A percentile compares a stretch with the other conserved stretches of the same genome.
Conservation (phyloP, 371 early-diverging fungal species). For the Mortierella sp. region DNA sequence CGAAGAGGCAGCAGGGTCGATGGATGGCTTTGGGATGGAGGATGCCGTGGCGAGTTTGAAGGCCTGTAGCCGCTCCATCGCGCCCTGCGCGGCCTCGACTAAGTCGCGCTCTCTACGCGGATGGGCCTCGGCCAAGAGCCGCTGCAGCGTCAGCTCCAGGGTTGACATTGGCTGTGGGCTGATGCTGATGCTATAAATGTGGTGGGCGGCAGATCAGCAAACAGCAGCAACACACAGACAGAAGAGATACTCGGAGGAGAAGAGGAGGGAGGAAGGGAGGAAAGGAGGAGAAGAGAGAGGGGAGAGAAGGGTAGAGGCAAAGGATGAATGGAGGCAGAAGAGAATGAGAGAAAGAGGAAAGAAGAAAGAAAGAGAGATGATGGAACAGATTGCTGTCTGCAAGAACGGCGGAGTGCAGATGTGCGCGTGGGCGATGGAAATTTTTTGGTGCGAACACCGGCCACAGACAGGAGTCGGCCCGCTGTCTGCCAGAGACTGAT, state of each 20-base stretch:
- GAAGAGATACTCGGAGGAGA: not conserved
- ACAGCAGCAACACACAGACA: not conserved
- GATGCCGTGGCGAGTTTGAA: constrained; percentile 41
- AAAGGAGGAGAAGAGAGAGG: not conserved
- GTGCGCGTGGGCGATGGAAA: not conserved
- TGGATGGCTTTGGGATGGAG: constrained; percentile 41
- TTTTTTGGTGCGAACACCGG: not conserved
- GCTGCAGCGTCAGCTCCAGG: constrained; percentile 51
- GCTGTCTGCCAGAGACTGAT: no score
- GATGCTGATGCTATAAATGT: constrained; percentile 3
- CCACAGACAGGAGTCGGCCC: no score
- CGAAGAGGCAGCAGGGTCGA: no score
- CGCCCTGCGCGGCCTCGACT: constrained; percentile 50
- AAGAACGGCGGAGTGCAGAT: not conserved
- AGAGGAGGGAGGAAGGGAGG: not conserved
- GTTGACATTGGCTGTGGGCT: constrained; percentile 27
- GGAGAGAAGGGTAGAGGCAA: not conserved
- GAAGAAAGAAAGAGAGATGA: not conserved
- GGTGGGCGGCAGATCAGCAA: not conserved
- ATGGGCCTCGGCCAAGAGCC: constrained; percentile 52
- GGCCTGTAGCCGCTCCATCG: constrained; percentile 45
- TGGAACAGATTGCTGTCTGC: not conserved
- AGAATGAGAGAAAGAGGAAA: not conserved
- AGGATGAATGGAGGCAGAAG: not conserved
- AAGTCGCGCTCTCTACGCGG: constrained; percentile 52